phyloP scores from a whole-genome alignment of 2,329 filamentous ascomycete genomes.

The Sporothrix brunneoviolacea region DNA sequence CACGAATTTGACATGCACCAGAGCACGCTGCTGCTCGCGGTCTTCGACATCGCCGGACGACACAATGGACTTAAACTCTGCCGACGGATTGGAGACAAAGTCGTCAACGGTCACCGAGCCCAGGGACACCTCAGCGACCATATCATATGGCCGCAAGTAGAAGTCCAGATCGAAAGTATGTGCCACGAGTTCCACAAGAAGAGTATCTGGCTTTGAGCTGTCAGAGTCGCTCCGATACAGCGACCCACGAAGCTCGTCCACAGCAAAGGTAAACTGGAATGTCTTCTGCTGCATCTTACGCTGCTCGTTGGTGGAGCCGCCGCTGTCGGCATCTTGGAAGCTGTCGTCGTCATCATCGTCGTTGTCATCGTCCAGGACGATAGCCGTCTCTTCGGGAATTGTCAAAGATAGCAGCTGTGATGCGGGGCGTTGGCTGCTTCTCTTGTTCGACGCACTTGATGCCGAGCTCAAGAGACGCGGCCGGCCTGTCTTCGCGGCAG shows the following conservation, averaged over 20 bases:
- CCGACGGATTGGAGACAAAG: conserved; percentile 80
- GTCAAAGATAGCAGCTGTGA: conserved; percentile 64
- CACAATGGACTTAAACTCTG: conserved; percentile 96
- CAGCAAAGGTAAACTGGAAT: conserved; percentile 95
- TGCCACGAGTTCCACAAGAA: conserved; percentile 86
- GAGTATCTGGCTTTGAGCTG: conserved; percentile 64
- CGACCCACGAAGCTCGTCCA: conserved; percentile 89
- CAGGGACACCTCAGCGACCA: conserved; percentile 85
- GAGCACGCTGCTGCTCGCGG: conserved; percentile 66
- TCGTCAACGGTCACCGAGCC: conserved; percentile 86
- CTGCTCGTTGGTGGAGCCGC: conserved; percentile 48
- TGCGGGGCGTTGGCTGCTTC: conserved; percentile 52
- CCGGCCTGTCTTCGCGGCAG: conserved; percentile 25
- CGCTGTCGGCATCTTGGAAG: conserved; percentile 57
- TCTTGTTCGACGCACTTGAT: conserved; percentile 39
- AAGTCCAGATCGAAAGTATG: conserved; percentile 84
- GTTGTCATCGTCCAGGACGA: conserved; percentile 56
- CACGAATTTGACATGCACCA: conserved; percentile 83
- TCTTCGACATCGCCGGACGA: conserved; percentile 72
- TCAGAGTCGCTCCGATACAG: conserved; percentile 81
- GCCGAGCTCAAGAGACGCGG: conserved; percentile 41
- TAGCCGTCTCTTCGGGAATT: conserved; percentile 56
- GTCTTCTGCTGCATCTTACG: conserved; percentile 78
- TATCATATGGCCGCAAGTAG: conserved; percentile 82
- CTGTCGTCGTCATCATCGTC: conserved; percentile 62